These are phyloP conservation scores for Pichia sp. DNA, from an alignment of 1,139 yeast species.

Conservation along the genomic window DNA sequence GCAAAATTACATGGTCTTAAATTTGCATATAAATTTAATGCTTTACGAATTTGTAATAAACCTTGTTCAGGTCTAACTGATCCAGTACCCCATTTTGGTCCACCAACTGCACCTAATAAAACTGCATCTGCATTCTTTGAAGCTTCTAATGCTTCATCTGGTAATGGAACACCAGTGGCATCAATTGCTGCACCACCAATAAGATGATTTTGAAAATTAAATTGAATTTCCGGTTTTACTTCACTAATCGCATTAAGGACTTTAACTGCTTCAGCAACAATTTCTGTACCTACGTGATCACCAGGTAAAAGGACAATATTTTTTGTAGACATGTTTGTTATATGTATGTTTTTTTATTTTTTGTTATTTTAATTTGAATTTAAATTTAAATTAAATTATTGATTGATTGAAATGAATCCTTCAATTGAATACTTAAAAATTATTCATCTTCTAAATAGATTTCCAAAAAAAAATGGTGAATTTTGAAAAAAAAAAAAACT, in stretches of 20 bases:
- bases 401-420: no score
- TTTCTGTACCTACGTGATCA: slow-evolving; percentile 93
- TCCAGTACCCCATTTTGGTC: slow-evolving; percentile 98
- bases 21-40: slow-evolving; percentile 87
- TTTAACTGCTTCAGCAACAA: slow-evolving; percentile 83
- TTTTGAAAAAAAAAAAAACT: no score
- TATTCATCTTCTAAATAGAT: no score
- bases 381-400: no score
- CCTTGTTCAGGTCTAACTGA: slow-evolving; percentile 97
- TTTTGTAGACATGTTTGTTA: slow-evolving; percentile 34
- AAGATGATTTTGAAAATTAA: slow-evolving; percentile 73
- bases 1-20: slow-evolving; percentile 94
- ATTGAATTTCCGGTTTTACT: slow-evolving; percentile 56
- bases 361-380: background rate
- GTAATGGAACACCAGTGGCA: slow-evolving; percentile 87
- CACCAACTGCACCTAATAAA: slow-evolving; percentile 94
- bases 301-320: slow-evolving; percentile 87
- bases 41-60: slow-evolving; percentile 85
- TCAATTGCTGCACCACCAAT: slow-evolving; percentile 99
- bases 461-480: no score
- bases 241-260: slow-evolving; percentile 73
- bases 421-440: no score
- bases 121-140: slow-evolving; percentile 90
- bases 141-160: slow-evolving; percentile 82
- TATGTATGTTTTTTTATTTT: no score